Evolutionary conservation across 805 yeast genomes (phyloP).

Genomic region (Candida morakotiae): DNA sequence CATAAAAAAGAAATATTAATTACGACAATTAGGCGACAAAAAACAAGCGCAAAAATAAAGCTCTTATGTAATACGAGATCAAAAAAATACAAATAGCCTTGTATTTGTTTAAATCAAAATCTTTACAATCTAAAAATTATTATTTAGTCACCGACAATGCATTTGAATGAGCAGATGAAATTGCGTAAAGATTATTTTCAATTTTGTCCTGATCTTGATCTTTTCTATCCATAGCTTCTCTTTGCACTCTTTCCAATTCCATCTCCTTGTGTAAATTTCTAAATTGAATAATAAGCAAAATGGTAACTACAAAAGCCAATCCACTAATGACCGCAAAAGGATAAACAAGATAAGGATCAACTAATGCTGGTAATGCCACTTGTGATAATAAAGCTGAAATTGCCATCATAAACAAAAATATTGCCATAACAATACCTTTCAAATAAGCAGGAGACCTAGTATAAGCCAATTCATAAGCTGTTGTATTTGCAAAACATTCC

Average conservation of each 20-base stretch:
- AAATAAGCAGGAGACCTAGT: constrained; percentile 47
- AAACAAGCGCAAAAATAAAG: no score
- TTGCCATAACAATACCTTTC: constrained; percentile 51
- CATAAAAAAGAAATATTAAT: no score
- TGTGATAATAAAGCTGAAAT: constrained; percentile 45
- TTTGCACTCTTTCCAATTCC: constrained; percentile 29
- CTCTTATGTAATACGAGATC: no score
- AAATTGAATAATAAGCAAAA: constrained; percentile 27
- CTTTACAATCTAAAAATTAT: no score
- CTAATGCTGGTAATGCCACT: constrained; percentile 38
- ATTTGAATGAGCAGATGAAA: constrained; percentile 1
- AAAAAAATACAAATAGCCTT: no score
- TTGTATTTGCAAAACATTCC: constrained; percentile 49
- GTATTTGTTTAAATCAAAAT: no score
- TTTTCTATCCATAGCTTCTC: constrained; percentile 16
- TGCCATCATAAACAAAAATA: constrained; percentile 41
- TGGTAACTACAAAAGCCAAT: constrained; percentile 28
- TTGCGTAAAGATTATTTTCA: constrained; percentile 2
- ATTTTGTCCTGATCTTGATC: background rate
- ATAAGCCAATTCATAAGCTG: constrained; percentile 54
- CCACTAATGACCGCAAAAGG: constrained; percentile 39
- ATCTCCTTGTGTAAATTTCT: constrained; percentile 37
- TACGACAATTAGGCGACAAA: no score
- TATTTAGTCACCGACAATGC: background rate
- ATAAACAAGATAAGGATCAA: constrained; percentile 38